phyloP scores from a whole-genome alignment of 176 grass and related monocot species.

The barley (Hordeum vulgare) region DNA sequence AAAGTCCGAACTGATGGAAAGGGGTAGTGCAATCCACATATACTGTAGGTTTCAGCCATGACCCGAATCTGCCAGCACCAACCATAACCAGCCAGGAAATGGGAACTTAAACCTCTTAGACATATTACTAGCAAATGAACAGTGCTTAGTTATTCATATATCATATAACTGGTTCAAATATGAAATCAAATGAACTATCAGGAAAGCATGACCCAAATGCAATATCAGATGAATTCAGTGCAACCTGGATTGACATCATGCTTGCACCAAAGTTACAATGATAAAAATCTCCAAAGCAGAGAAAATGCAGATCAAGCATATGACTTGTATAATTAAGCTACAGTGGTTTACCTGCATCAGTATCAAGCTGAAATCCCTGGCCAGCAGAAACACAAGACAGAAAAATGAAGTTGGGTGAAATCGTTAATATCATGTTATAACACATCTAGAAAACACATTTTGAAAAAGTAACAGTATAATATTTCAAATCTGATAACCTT shows the following conservation, averaged over 20 bases:
- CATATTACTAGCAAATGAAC: not conserved
- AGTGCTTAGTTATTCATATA: not conserved
- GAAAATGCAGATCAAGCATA: not conserved
- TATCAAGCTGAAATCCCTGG: constrained; percentile 32
- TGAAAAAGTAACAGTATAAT: constrained; percentile 12
- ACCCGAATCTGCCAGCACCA: not conserved
- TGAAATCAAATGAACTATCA: not conserved
- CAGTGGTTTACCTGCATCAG: constrained; percentile 35
- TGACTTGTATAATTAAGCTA: not conserved
- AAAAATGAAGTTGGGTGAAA: not conserved
- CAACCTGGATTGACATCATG: not conserved
- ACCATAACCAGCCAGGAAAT: not conserved
- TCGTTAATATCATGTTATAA: constrained; percentile 1
- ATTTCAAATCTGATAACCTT: constrained; percentile 39
- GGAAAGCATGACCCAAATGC: not conserved
- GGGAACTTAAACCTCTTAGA: not conserved
- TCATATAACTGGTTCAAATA: not conserved
- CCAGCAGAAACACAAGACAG: constrained; percentile 10
- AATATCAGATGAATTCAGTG: not conserved
- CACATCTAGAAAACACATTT: not conserved
- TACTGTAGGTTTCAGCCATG: too few relatives aligned
- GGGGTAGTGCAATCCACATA: too few relatives aligned
- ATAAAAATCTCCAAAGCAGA: constrained; percentile 7
- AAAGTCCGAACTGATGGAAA: too few relatives aligned
- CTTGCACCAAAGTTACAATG: constrained; percentile 3